These are phyloP conservation scores for Globisporangium cystogenes DNA, from an alignment of 352 stramenopile species.

Conservation along the genomic window DNA sequence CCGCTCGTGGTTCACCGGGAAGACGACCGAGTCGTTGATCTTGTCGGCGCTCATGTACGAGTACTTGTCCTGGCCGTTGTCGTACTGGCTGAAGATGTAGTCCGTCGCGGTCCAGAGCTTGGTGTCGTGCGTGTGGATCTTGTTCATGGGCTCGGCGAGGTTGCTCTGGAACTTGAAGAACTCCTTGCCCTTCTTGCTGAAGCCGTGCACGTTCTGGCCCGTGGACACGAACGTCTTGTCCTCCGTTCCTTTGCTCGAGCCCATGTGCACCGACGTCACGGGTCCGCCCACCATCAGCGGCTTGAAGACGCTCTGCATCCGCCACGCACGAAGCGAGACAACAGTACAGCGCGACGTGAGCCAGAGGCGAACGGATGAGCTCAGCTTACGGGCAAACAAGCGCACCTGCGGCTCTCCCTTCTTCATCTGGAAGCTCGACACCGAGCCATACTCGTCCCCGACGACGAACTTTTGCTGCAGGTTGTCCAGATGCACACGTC, in stretches of 20 bases:
- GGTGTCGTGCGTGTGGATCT: conserved; percentile 59
- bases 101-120: conserved; percentile 74
- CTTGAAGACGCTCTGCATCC: conserved; percentile 57
- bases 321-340: neutral
- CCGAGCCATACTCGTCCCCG: conserved; percentile 74
- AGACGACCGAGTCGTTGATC: conserved; percentile 75
- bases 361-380: neutral
- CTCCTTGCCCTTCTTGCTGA: conserved; percentile 85
- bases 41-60: conserved; percentile 73
- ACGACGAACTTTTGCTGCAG: conserved; percentile 84
- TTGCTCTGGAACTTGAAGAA: conserved; percentile 88
- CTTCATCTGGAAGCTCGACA: conserved; percentile 85
- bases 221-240: conserved; percentile 73
- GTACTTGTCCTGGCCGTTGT: conserved; percentile 71
- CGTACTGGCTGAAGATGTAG: conserved; percentile 81
- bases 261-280: conserved; percentile 68
- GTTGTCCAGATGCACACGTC: neutral
- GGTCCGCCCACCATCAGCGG: conserved; percentile 40
- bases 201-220: conserved; percentile 59
- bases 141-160: conserved; percentile 70
- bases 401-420: conserved; percentile 64
- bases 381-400: neutral
- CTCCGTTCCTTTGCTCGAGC: conserved; percentile 60
- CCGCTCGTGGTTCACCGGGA: conserved; percentile 49
- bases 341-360: neutral